These are phyloP conservation scores for Ogataea parapolymorpha DNA, from an alignment of 805 yeast genomes.

Conservation along the genomic window DNA sequence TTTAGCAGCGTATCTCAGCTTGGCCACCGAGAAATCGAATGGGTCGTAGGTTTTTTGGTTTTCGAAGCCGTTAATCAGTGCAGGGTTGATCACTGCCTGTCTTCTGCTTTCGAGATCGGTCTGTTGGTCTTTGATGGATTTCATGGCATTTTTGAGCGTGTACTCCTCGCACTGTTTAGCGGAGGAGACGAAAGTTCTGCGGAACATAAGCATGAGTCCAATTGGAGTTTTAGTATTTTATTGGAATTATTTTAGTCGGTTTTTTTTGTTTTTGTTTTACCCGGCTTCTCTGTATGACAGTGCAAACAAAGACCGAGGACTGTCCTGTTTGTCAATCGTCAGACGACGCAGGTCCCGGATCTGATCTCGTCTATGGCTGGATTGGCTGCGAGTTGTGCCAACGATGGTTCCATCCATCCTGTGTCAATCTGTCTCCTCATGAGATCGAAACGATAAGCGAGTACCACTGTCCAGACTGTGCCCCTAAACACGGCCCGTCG, in stretches of 20 bases:
- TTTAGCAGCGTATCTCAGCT: conserved; percentile 48
- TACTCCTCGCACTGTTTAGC: conserved; percentile 9
- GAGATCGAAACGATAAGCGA: conserved; percentile 39
- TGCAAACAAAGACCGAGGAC: conserved; percentile 11
- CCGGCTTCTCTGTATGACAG: conserved; percentile 6
- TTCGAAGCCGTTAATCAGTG: conserved; percentile 45
- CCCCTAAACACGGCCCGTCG: conserved; percentile 45
- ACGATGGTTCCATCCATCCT: conserved; percentile 53
- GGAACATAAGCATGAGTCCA: conserved; percentile 7
- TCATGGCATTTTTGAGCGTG: conserved; percentile 21
- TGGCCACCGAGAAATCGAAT: conserved; percentile 69
- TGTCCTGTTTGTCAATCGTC: conserved; percentile 22
- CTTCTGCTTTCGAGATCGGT: conserved; percentile 20
- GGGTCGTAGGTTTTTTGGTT: conserved; percentile 68
- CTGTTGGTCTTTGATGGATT: conserved; percentile 20
- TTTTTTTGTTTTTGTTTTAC: conserved; percentile 1
- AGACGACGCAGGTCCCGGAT: conserved; percentile 4
- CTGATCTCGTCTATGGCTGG: conserved; percentile 36
- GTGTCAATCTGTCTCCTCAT: conserved; percentile 38
- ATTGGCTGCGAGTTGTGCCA: conserved; percentile 54
- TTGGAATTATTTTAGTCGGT: background rate
- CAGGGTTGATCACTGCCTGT: conserved; percentile 29
- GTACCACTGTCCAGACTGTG: conserved; percentile 58
- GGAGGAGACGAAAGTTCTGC: conserved; percentile 13
- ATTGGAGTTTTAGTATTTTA: too few species aligned